Percentiles rank a stretch among this genome's conserved stretches.
Conservation (phyloP, 345 rosid genomes). For the Eucalyptus polyanthemos region DNA sequence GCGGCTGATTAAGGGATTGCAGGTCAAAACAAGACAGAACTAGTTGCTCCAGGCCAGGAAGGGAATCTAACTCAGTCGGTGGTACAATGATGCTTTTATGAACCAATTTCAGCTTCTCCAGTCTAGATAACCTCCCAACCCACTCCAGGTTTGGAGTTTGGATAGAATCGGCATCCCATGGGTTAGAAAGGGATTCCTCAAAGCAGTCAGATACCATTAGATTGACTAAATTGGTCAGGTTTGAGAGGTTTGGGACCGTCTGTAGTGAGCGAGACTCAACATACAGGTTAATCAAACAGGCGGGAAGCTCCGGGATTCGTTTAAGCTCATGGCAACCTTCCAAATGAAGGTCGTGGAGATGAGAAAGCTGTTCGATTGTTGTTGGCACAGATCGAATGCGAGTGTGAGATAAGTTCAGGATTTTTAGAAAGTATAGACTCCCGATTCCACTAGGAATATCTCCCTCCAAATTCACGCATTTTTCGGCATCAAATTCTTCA, state of each 20-base stretch:
- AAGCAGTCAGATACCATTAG: background rate
- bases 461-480: fast-evolving
- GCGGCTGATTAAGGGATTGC: no score
- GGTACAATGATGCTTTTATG: no score
- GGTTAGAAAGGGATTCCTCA: background rate
- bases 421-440: background rate
- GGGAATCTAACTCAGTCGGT: no score
- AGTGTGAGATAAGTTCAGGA: background rate
- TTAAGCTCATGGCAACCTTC: background rate
- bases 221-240: background rate
- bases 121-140: background rate
- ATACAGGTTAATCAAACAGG: background rate
- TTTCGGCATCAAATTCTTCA: no score
- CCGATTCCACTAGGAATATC: background rate
- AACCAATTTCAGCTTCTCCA: no score
- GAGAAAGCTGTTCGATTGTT: background rate
- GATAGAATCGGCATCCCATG: no score
- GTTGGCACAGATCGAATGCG: background rate
- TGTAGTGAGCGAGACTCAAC: background rate
- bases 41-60: no score
- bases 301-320: background rate
- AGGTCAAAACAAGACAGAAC: no score
- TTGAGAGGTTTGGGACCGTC: background rate
- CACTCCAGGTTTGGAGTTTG: background rate
- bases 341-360: background rate